Evolutionary conservation across 352 stramenopile species (phyloP), one percentile per base, ranked within the genome.

Genomic region (Phytophthora meadii): DNA sequence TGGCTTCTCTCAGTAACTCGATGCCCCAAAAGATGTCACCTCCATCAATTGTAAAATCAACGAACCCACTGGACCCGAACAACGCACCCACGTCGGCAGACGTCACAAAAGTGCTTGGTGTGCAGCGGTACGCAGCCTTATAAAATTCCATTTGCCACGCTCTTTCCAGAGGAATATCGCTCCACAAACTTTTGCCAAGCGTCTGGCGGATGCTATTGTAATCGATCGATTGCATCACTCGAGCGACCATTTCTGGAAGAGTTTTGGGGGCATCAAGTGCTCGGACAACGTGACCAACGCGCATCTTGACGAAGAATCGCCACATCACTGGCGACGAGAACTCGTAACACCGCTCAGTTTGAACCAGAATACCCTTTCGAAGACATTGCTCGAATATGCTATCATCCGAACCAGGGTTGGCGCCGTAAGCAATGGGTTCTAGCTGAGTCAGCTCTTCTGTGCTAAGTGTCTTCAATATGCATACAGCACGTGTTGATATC

Each of bases 81-180:
- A 65, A 46, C 1, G 56, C 37, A 25, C 37, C 56, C 4, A 53
- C 56, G 10, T 57, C 56, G 2, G 17, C 37, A 44, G 39, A 52
- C 24, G 37, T 57, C 36, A 40, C 5, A 34, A 36, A 65, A 51
- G 25, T 30, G 37, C 24, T 42, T 44, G 56, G 39, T 52, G 56
- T 65, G 19, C 56, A 52, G 24, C 56, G 48, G 17, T 53, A 52
- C 30, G 14, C 15, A 37, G 55, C 55, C 7, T 44, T 45, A 15
- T 51, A 64, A 64, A 53, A 64, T 11, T 64, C 55, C 46, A 65
- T 30, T 51, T 65, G 46, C 47, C 48, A 57, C 7, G 19, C 56
- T 40, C 47, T 45, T 37, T 65, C 39, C 40, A 51, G 27, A 30
- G 34, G 34, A 9, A 40, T 40, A 9, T 15, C 34, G 12, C 12